Base-by-base conservation (phyloP, 2,329 filamentous ascomycete species). In the Eutypella sp. region DNA sequence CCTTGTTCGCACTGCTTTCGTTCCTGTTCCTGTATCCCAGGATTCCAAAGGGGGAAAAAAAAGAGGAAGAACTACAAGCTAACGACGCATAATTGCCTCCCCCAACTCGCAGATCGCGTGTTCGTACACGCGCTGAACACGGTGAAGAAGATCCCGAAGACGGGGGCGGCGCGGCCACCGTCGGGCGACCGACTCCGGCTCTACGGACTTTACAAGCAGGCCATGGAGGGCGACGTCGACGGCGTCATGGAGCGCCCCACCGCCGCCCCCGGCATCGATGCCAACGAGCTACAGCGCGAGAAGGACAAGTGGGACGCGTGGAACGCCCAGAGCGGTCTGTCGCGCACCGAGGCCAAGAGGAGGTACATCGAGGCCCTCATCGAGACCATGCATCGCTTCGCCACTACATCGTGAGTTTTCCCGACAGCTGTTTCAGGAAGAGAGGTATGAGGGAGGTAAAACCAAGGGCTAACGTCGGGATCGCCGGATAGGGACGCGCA, bases 101-200 rank as follows among this genome's bases (percentile, higher is more conserved):
- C 36, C 20, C 20, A 20, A 41, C 25, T 19, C 18, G 37, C 58
- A 97, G 93, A 99, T 73, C 87, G 93, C 70, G 93, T 99, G 64
- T 99, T 99, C 69, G 92, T 95, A 67, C 92, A 99, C 81, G 93
- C 93, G 55, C 86, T 99, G 68, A 96, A 96, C 72, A 97, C 93
- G 20, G 92, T 99, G 60, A 96, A 96, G 70, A 95, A 95, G 70
- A 95, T 99, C 58, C 88, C 88, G 57, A 92, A 93, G 63, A 96
- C 91, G 16, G 92, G 93, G 52, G 89, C 89, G 43, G 83, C 89
- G 52, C 86, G 93, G 51, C 93, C 93, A 39, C 93, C 93, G 40
- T 81, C 90, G 2, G 74, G 79, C 50, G 91, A 95, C 62, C 85
- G 93, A 47, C 76, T 99, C 57, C 87, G 87, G 47, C 85, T 99